Conservation (phyloP, 164 flowering plant genomes). For the Euptelea pleiosperma region DNA sequence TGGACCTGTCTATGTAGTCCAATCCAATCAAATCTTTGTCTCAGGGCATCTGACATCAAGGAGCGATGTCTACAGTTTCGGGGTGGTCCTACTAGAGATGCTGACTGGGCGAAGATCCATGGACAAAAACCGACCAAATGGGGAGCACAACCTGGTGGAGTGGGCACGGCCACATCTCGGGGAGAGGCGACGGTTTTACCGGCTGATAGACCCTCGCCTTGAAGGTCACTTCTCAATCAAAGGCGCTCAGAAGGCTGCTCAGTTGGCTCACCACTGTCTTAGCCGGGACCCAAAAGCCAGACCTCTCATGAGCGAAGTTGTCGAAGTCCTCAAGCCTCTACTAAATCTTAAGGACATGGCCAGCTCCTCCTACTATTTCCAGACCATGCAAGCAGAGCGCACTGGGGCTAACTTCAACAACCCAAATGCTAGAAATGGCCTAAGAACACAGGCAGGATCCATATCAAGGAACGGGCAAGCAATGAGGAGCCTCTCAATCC, state of each 20-base stretch:
- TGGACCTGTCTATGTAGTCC: neutral
- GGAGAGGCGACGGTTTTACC: slow-evolving; percentile 40
- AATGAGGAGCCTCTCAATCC: slow-evolving; percentile 50
- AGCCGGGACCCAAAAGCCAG: slow-evolving; percentile 53
- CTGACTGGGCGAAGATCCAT: slow-evolving; percentile 53
- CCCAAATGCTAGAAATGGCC: slow-evolving; percentile 35
- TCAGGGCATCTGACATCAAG: slow-evolving; percentile 51
- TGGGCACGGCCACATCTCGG: slow-evolving; percentile 55
- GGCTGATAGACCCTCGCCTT: slow-evolving; percentile 47
- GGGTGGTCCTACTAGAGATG: slow-evolving; percentile 53
- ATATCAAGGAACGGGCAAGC: slow-evolving; percentile 46
- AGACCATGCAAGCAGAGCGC: slow-evolving; percentile 54
- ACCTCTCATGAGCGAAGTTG: slow-evolving; percentile 54
- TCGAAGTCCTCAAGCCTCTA: slow-evolving; percentile 41
- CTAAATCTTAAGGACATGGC: slow-evolving; percentile 62
- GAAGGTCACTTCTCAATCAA: slow-evolving; percentile 54
- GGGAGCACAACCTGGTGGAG: slow-evolving; percentile 54
- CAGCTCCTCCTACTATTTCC: slow-evolving; percentile 57
- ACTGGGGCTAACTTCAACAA: slow-evolving; percentile 25
- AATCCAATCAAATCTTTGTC: neutral
- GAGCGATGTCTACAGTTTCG: slow-evolving; percentile 54
- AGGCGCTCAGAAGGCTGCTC: slow-evolving; percentile 52
- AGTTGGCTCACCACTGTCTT: slow-evolving; percentile 48
- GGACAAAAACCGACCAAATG: slow-evolving; percentile 55
- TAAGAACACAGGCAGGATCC: slow-evolving; percentile 33